A percentile compares a stretch with the other conserved stretches of the same genome.
These are phyloP conservation scores for Capsicum baccatum DNA, from an alignment of 257 asterid species.

Conservation along the genomic window DNA sequence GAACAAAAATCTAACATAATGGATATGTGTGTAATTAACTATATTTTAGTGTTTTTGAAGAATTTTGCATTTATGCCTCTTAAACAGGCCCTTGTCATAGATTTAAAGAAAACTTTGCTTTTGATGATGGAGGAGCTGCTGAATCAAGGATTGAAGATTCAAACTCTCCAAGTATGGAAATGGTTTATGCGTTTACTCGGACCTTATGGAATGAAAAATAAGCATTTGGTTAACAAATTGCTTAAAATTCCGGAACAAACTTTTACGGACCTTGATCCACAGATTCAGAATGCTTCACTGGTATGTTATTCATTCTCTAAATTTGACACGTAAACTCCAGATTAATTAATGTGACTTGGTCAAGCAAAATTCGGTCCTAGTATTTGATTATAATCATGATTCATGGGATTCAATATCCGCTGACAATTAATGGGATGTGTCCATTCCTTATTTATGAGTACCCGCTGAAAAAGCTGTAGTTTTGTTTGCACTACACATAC, in stretches of 20 bases:
- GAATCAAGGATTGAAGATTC: slow-evolving; percentile 72
- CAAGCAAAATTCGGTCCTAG: slow-evolving; percentile 10
- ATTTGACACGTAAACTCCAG: slow-evolving; percentile 17
- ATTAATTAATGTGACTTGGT: slow-evolving; percentile 18
- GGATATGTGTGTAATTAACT: not conserved
- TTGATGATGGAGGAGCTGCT: slow-evolving; percentile 55
- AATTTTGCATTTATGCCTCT: slow-evolving; percentile 23
- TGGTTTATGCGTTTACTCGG: slow-evolving; percentile 82
- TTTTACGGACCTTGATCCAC: slow-evolving; percentile 71
- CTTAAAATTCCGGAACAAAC: slow-evolving; percentile 71
- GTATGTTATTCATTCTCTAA: slow-evolving; percentile 43
- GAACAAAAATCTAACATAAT: not conserved
- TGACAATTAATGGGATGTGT: not conserved
- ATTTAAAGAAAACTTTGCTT: slow-evolving; percentile 71
- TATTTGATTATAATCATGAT: not conserved
- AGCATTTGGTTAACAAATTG: slow-evolving; percentile 73
- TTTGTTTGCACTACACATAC: not conserved
- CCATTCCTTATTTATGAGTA: not conserved
- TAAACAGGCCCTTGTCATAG: slow-evolving; percentile 62
- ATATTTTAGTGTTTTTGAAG: not conserved
- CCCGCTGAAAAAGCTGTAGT: not conserved
- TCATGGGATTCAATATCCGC: not conserved
- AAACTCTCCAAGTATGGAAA: slow-evolving; percentile 79
- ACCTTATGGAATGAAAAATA: slow-evolving; percentile 57
- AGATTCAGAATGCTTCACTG: slow-evolving; percentile 83